Conservation (phyloP, 2,329 filamentous ascomycete species). For the Coniochaeta sp. region DNA sequence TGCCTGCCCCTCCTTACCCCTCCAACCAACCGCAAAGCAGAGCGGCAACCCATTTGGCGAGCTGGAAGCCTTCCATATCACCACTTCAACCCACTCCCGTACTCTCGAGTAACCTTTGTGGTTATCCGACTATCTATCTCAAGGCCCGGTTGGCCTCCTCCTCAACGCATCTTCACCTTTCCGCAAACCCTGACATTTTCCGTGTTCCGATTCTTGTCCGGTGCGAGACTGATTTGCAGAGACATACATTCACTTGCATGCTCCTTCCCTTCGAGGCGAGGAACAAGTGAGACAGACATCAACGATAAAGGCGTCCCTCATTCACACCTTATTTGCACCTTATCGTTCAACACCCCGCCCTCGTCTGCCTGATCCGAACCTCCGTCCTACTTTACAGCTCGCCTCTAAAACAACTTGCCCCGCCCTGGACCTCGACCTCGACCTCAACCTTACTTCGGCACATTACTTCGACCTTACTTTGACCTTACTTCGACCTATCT, state of each 20-base stretch:
- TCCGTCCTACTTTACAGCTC: background rate
- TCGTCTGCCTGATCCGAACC: constrained; percentile 1
- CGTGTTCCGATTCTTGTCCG: too few relatives aligned
- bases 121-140: too few relatives aligned
- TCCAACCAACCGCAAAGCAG: background rate
- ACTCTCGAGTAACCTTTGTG: too few relatives aligned
- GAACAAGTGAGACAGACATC: background rate
- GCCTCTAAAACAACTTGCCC: background rate
- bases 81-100: too few relatives aligned
- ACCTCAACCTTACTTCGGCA: too few relatives aligned
- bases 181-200: too few relatives aligned
- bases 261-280: background rate
- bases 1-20: constrained; percentile 2
- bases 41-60: background rate
- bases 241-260: too few relatives aligned
- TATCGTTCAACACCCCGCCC: background rate
- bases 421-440: background rate
- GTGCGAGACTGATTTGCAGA: too few relatives aligned
- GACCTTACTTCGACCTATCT: too few relatives aligned
- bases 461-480: background rate
- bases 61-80: background rate
- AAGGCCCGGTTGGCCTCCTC: too few relatives aligned
- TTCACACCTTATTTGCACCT: background rate
- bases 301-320: background rate
- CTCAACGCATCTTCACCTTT: too few relatives aligned